Evolutionary conservation across 805 yeast species (phyloP).

Genomic region (Cyberlindnera mrakii): DNA sequence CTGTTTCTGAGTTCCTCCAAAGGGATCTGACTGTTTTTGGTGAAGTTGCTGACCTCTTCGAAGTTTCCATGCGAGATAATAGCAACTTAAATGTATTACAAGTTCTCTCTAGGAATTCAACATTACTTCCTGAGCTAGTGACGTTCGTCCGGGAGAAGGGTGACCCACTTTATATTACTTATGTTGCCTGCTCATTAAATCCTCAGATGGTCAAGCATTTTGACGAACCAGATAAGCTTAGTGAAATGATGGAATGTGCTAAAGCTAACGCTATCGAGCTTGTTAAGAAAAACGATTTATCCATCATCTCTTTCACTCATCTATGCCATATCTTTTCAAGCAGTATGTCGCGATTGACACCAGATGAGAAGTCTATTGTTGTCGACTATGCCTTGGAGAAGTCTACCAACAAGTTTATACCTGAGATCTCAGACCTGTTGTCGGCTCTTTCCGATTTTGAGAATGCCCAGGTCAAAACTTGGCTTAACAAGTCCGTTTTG

Average conservation of each 20-base stretch:
- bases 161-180: slow-evolving; percentile 8
- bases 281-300: slow-evolving; percentile 25
- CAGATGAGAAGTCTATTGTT: slow-evolving; percentile 20
- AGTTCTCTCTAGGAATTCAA: slow-evolving; percentile 6
- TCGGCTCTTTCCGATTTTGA: slow-evolving; percentile 3
- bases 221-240: background rate
- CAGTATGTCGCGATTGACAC: slow-evolving; percentile 3
- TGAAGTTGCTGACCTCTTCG: slow-evolving; percentile 8
- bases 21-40: slow-evolving; percentile 14
- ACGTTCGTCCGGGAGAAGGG: slow-evolving; percentile 3
- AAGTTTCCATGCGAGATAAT: slow-evolving; percentile 4
- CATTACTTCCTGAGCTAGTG: slow-evolving; percentile 5
- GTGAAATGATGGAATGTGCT: slow-evolving; percentile 2
- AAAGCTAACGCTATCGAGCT: slow-evolving; percentile 11
- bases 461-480: slow-evolving; percentile 26
- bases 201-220: background rate
- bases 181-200: slow-evolving; percentile 9
- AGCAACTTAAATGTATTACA: slow-evolving; percentile 12
- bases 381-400: slow-evolving; percentile 25
- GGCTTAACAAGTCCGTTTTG: slow-evolving; percentile 55
- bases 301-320: slow-evolving; percentile 25
- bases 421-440: slow-evolving; percentile 25
- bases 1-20: slow-evolving; percentile 8
- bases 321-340: slow-evolving; percentile 23
- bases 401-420: slow-evolving; percentile 25